Conservation (phyloP, 257 asterid genomes). For the Ligustrum vulgare region DNA sequence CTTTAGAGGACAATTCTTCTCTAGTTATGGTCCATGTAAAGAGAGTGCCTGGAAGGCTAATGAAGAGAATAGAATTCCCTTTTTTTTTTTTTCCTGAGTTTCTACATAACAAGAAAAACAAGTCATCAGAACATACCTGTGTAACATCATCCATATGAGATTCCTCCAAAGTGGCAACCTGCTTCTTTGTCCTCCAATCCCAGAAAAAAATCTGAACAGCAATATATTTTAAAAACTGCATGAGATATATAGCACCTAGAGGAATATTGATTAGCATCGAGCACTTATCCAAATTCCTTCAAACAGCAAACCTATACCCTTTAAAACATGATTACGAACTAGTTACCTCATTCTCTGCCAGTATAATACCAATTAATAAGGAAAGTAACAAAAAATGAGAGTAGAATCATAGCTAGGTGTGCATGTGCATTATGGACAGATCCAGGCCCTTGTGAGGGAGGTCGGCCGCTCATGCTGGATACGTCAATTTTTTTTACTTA, state of each 20-base stretch:
- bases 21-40: background rate
- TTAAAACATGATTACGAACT: background rate
- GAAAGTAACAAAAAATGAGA: background rate
- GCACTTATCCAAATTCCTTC: background rate
- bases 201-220: conserved; percentile 59
- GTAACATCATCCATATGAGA: conserved; percentile 92
- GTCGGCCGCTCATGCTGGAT: too few relatives aligned
- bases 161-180: conserved; percentile 81
- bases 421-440: background rate
- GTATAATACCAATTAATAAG: background rate
- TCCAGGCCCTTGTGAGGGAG: too few relatives aligned
- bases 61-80: background rate
- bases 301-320: background rate
- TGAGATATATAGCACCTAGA: background rate
- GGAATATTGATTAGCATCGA: background rate
- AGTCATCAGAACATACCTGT: conserved; percentile 55
- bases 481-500: too few relatives aligned
- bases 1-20: background rate
- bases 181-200: conserved; percentile 89
- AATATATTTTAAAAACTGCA: background rate
- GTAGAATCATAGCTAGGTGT: background rate
- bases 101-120: conserved; percentile 1
- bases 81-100: background rate
- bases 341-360: background rate
- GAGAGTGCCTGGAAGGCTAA: background rate